phyloP scores from a whole-genome alignment of 2,329 filamentous ascomycete species.

The Huntiella moniliformis region DNA sequence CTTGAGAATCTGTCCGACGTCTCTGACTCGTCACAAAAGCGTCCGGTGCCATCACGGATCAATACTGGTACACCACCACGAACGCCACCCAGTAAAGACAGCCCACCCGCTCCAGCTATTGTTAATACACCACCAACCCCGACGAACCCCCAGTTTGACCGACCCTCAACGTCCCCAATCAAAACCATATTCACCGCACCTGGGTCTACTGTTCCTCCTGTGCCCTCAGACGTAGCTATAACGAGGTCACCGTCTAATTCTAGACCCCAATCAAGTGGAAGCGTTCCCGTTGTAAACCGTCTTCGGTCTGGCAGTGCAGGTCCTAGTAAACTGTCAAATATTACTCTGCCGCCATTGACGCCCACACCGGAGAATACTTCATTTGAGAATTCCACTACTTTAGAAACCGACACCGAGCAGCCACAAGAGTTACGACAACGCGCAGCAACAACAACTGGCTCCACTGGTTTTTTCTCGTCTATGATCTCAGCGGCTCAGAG shows the following conservation, averaged over 20 bases:
- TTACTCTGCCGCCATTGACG: conserved; percentile 52
- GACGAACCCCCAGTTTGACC: conserved; percentile 23
- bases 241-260: conserved; percentile 1
- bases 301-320: conserved; percentile 21
- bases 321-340: conserved; percentile 77
- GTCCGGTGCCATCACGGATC: conserved; percentile 3
- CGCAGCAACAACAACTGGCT: conserved; percentile 17
- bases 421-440: conserved; percentile 1
- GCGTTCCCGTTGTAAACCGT: conserved; percentile 28
- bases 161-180: conserved; percentile 14
- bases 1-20: too few species aligned
- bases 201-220: neutral
- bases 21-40: neutral
- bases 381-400: neutral
- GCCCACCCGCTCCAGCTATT: conserved; percentile 32
- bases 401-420: neutral
- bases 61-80: conserved; percentile 19
- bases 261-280: conserved; percentile 27
- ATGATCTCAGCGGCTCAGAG: conserved; percentile 87
- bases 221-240: neutral
- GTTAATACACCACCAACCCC: conserved; percentile 50
- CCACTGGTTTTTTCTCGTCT: conserved; percentile 74
- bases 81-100: conserved; percentile 25
- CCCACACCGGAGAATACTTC: conserved; percentile 45
- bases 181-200: conserved; percentile 9